Percentiles rank a stretch among this genome's conserved stretches.
These are phyloP conservation scores for Ophiostoma novo-ulmi DNA, from an alignment of 2,329 filamentous ascomycete genomes.

Conservation along the genomic window DNA sequence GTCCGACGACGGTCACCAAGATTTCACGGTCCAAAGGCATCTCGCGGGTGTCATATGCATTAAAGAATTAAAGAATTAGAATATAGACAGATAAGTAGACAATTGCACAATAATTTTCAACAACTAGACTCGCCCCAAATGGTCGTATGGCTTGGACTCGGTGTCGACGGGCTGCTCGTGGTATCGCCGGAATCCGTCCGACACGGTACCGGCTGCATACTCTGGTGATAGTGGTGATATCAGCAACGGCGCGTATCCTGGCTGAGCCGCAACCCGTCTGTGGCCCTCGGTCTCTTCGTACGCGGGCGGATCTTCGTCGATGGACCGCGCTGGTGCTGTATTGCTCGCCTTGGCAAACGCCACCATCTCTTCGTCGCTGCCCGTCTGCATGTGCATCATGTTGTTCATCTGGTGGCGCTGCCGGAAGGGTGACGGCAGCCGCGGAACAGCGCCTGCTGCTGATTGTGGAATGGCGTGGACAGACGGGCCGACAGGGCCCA, in stretches of 20 bases:
- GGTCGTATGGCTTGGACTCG: constrained; percentile 12
- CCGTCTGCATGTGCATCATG: not conserved
- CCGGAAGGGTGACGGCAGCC: constrained; percentile 11
- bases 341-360: constrained; percentile 19
- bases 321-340: not conserved
- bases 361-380: constrained; percentile 4
- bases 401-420: not conserved
- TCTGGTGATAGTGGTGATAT: not conserved
- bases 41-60: constrained; percentile 51
- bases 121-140: not conserved
- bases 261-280: not conserved
- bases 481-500: not conserved
- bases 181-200: constrained; percentile 23
- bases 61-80: constrained; percentile 14
- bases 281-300: constrained; percentile 21
- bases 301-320: constrained; percentile 20
- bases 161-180: constrained; percentile 7
- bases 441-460: not conserved
- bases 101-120: not conserved
- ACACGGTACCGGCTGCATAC: constrained; percentile 11
- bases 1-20: constrained; percentile 60
- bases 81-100: not conserved
- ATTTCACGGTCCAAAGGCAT: constrained; percentile 60
- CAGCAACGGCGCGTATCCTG: not conserved
- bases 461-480: not conserved